Evolutionary conservation across 768 basidiomycete species (phyloP).

Genomic region (Suillus discolor): DNA sequence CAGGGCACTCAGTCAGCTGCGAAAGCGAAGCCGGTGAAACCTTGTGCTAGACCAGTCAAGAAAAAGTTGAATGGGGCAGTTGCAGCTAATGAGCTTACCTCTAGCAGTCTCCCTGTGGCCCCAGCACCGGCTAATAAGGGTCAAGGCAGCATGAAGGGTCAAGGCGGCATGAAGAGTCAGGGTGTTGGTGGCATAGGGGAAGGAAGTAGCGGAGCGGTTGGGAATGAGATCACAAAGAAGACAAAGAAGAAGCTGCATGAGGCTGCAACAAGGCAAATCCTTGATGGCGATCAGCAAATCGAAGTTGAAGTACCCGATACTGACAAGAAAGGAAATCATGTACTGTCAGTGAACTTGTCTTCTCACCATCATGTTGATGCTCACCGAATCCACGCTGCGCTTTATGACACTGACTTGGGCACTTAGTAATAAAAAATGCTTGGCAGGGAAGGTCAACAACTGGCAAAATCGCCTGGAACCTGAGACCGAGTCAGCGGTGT

Average conservation of each 20-base stretch:
- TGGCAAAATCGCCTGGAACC: neutral
- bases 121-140: neutral
- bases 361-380: neutral
- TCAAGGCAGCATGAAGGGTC: neutral
- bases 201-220: neutral
- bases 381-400: neutral
- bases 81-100: neutral
- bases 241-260: too few species aligned
- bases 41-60: constrained; percentile 4
- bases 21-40: neutral
- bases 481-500: neutral
- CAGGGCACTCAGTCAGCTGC: neutral
- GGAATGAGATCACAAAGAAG: neutral
- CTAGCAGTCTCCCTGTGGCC: neutral
- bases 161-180: too few species aligned
- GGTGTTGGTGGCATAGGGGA: neutral
- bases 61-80: neutral
- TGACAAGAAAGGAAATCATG: neutral
- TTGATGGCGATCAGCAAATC: neutral
- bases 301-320: neutral
- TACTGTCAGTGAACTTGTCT: neutral
- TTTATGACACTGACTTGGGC: neutral
- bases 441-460: neutral
- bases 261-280: neutral
- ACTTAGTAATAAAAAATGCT: neutral